Percentiles rank a stretch among this genome's conserved stretches.
Evolutionary conservation across 257 asterid species (phyloP).

Genomic region (Cinchona pubescens): DNA sequence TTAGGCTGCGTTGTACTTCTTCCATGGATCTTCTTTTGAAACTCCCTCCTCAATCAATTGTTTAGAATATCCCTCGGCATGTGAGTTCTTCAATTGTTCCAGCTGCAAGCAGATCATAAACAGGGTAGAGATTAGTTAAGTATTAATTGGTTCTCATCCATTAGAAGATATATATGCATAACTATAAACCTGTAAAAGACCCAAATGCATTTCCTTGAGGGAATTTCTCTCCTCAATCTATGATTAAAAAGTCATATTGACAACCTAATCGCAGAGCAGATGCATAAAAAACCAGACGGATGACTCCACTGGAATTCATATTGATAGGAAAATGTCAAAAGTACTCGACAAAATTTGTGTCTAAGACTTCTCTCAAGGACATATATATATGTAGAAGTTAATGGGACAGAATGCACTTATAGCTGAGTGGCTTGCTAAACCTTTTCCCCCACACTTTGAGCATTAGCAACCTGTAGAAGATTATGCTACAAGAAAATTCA

Average conservation of each 20-base stretch:
- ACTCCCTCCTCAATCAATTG: conserved; percentile 17
- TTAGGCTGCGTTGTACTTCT: not conserved
- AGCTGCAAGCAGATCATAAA: conserved; percentile 39
- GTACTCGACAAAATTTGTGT: not conserved
- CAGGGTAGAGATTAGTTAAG: conserved; percentile 1
- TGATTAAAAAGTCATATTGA: not conserved
- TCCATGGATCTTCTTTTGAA: not conserved
- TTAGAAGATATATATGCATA: not conserved
- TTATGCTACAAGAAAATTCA: not conserved
- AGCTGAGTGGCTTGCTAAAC: not conserved
- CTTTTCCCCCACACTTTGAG: not conserved
- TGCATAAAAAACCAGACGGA: not conserved
- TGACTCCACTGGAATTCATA: not conserved
- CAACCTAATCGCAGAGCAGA: not conserved
- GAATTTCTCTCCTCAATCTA: not conserved
- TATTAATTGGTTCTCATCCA: not conserved
- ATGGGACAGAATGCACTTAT: not conserved
- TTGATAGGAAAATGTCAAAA: not conserved
- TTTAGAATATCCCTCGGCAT: conserved; percentile 35
- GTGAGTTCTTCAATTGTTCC: conserved; percentile 52
- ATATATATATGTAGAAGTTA: not conserved
- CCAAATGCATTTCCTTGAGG: not conserved
- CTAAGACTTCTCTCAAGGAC: not conserved
- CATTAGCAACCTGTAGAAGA: not conserved
- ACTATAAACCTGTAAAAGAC: not conserved